Evolutionary conservation across 129 eudicot genomes (phyloP), one percentile per base, ranked within the genome.

Genomic region (Calendula officinalis): DNA sequence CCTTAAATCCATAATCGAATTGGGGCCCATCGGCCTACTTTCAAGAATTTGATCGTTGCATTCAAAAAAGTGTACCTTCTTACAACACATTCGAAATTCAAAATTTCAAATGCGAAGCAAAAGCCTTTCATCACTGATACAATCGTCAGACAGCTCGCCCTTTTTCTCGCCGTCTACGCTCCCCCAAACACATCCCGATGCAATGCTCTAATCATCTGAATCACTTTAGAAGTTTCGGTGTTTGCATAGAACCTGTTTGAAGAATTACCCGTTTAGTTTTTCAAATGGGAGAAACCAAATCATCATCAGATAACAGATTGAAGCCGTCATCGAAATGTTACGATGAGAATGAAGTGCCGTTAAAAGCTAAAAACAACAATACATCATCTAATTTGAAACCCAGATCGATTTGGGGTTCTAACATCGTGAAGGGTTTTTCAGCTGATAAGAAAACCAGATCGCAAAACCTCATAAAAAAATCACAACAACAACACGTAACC

Each of bases 341-440:
- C 5, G 90, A 89, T 73, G 95, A 89, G 68, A 89, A 86, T 74
- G 88, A 83, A 73, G 58, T 17, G 14, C 91, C 90, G 11, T 48
- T 59, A 0, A 82, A 82, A 77, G 67, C 59, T 39, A 79, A 56
- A 66, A 77, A 69, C 44, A 63, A 68, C 67, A 75, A 62, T 66
- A 72, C 60, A 36, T 67, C 81, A 14, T 59, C 90, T 0, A 73
- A 66, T 66, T 51, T 73, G 54, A 85, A 83, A 66, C 78, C 80
- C 27, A 78, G 78, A 56, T 83, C 97, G 73, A 82, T 88, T 0
- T 89, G 95, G 95, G 97, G 97, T 15, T 83, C 95, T 1, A 77
- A 89, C 33, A 75, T 89, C 13, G 97, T 86, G 38, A 89, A 89
- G 54, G 97, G 97, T 0, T 86, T 89, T 30, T 78, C 97, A 27